These are phyloP conservation scores for Pseudonectria foliicola DNA, from an alignment of 2,329 filamentous ascomycete species.

Conservation along the genomic window DNA sequence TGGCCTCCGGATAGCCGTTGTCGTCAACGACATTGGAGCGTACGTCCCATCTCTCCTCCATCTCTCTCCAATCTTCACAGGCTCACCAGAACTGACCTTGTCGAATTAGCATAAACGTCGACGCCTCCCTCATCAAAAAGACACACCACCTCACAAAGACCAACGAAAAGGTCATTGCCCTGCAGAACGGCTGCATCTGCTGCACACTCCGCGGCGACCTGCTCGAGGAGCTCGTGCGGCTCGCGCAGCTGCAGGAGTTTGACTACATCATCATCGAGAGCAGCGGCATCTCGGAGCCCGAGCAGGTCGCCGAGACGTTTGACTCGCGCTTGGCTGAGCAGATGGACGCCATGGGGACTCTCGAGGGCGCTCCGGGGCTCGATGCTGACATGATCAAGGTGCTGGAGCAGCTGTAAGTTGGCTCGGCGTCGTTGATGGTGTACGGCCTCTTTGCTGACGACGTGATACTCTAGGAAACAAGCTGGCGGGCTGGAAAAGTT, in stretches of 20 bases:
- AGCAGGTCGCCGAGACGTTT: slow-evolving; percentile 69
- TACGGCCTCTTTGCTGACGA: too few species aligned
- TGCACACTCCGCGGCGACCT: slow-evolving; percentile 67
- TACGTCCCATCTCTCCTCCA: slow-evolving; percentile 20
- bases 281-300: slow-evolving; percentile 64
- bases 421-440: not conserved
- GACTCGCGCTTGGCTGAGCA: slow-evolving; percentile 48
- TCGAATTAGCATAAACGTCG: slow-evolving; percentile 57
- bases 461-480: slow-evolving; percentile 28
- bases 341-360: slow-evolving; percentile 30
- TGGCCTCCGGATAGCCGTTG: slow-evolving; percentile 61
- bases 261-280: slow-evolving; percentile 69
- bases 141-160: slow-evolving; percentile 49
- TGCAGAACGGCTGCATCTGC: slow-evolving; percentile 71
- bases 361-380: slow-evolving; percentile 22
- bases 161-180: slow-evolving; percentile 57
- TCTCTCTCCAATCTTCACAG: fast-evolving
- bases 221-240: slow-evolving; percentile 59
- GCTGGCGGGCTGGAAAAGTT: slow-evolving; percentile 60
- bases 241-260: slow-evolving; percentile 54
- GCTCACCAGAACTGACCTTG: too few species aligned
- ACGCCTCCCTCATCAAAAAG: slow-evolving; percentile 53
- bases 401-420: slow-evolving; percentile 29
- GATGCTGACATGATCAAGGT: slow-evolving; percentile 29
- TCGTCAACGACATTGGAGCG: slow-evolving; percentile 66